Evolutionary conservation across 257 asterid species (phyloP).

Genomic region (Perilla frutescens): DNA sequence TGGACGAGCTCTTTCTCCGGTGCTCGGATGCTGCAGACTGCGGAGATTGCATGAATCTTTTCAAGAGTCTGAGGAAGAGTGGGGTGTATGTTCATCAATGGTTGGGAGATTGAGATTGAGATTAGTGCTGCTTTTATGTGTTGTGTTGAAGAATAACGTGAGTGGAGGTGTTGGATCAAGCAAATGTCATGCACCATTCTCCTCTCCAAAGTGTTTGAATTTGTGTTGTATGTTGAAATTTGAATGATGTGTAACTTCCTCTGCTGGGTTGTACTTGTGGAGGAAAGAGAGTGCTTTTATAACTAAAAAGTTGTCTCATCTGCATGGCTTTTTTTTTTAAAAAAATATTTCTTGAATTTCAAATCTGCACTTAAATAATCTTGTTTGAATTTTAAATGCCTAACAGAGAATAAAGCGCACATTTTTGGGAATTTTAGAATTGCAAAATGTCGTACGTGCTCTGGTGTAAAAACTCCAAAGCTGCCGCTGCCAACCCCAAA

Average conservation of each 20-base stretch:
- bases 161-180: slow-evolving; percentile 37
- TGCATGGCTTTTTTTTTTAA: too few relatives aligned
- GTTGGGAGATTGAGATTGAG: slow-evolving; percentile 62
- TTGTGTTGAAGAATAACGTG: slow-evolving; percentile 33
- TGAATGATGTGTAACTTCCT: slow-evolving; percentile 35
- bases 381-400: too few relatives aligned
- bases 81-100: slow-evolving; percentile 84
- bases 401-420: too few relatives aligned
- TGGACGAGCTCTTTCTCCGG: slow-evolving; percentile 72
- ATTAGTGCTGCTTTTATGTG: slow-evolving; percentile 21
- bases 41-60: slow-evolving; percentile 55
- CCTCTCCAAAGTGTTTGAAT: slow-evolving; percentile 26
- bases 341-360: too few relatives aligned
- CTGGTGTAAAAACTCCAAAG: not conserved
- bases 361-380: too few relatives aligned
- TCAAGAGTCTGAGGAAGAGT: slow-evolving; percentile 63
- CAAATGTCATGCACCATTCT: slow-evolving; percentile 28
- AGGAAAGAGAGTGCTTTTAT: too few relatives aligned
- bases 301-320: too few relatives aligned
- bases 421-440: not conserved
- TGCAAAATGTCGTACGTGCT: not conserved
- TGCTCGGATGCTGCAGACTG: slow-evolving; percentile 58
- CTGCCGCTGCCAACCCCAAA: too few relatives aligned
- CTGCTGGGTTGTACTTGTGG: slow-evolving; percentile 26
- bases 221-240: slow-evolving; percentile 3